Percentiles rank a stretch among this genome's conserved stretches.
These are phyloP conservation scores for Lyophyllum decastes DNA, from an alignment of 768 basidiomycete genomes.

Conservation along the genomic window DNA sequence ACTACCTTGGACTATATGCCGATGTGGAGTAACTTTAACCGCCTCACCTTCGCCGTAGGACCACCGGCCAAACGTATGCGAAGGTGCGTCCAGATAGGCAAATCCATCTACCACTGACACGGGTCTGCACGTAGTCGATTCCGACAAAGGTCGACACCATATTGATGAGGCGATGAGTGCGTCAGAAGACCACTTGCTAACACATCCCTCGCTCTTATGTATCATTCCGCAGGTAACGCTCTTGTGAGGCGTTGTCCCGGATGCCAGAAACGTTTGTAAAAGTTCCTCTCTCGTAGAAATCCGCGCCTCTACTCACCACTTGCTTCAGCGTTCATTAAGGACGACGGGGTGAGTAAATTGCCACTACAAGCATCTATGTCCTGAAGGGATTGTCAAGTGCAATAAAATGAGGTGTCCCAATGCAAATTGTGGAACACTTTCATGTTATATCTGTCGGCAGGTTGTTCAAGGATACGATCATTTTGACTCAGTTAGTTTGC, in stretches of 20 bases:
- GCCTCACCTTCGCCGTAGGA: constrained; percentile 42
- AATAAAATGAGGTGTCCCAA: constrained; percentile 88
- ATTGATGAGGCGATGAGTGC: constrained; percentile 95
- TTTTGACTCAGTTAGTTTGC: constrained; percentile 53
- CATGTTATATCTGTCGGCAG: constrained; percentile 84
- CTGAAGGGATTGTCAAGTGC: constrained; percentile 49
- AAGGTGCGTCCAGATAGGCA: constrained; percentile 43
- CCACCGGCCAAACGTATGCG: constrained; percentile 78
- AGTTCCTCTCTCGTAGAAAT: no score
- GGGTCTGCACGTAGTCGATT: neutral
- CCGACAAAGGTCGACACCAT: constrained; percentile 58
- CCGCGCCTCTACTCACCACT: no score
- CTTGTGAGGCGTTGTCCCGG: constrained; percentile 88
- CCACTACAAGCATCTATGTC: neutral
- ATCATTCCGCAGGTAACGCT: constrained; percentile 59
- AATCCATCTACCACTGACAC: neutral
- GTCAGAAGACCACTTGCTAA: constrained; percentile 19
- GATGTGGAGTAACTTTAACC: neutral
- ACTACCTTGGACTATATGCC: neutral
- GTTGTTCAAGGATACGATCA: constrained; percentile 77
- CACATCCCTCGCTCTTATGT: constrained; percentile 2
- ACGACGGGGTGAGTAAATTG: constrained; percentile 58
- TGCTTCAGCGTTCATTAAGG: constrained; percentile 73
- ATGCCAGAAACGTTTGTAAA: constrained; percentile 70
- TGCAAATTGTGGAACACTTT: constrained; percentile 61